Base-by-base conservation (phyloP, 2,329 filamentous ascomycete genomes). In the Hawksworthiomyces lignivorus region DNA sequence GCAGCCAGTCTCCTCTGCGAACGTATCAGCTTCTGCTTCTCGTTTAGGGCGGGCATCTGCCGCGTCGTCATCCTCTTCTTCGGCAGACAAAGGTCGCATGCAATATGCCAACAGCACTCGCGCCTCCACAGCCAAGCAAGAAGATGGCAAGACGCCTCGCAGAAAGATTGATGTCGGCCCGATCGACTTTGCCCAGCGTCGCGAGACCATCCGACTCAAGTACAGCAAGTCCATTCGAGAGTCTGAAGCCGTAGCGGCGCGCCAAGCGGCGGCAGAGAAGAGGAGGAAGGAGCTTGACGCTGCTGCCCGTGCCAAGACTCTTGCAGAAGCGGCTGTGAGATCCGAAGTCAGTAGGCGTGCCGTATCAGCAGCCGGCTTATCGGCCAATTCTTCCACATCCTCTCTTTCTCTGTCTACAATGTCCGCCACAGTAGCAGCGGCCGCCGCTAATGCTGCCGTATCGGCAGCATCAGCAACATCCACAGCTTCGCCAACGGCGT, bases 181-280 rank as follows among this genome's bases (percentile, higher is more conserved):
- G 46, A 85, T 94, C 39, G 86, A 95, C 61, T 92, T 94, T 57
- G 87, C 84, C 46, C 84, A 86, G 51, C 76, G 87, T 38, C 75
- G 88, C 52, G 82, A 87, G 56, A 80, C 81, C 47, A 94, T 94
- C 53, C 83, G 89, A 52, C 77, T 87, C 43, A 87, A 87, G 12
- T 90, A 94, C 60, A 89, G 80, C 52, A 86, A 84, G 57, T 87
- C 84, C n/a, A 80, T 92, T 36, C 76, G 82, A 48, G 83, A 87
- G 55, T 83, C 68, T 52, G 80, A 85, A 55, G 80, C 74, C 45
- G 62, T 67, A n/a, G 71, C 73, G 44, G 70, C 68, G 39, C 69
- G 70, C 55, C 64, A 70, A 56, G 64, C 65, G 39, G 73, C 73
- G 26, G 72, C 70, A 18, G 72, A 77, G 47, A 73, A 69, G 50